A percentile compares a stretch with the other conserved stretches of the same genome.
Conservation (phyloP, 2,329 filamentous ascomycete species). For the Diaporthe sp. region DNA sequence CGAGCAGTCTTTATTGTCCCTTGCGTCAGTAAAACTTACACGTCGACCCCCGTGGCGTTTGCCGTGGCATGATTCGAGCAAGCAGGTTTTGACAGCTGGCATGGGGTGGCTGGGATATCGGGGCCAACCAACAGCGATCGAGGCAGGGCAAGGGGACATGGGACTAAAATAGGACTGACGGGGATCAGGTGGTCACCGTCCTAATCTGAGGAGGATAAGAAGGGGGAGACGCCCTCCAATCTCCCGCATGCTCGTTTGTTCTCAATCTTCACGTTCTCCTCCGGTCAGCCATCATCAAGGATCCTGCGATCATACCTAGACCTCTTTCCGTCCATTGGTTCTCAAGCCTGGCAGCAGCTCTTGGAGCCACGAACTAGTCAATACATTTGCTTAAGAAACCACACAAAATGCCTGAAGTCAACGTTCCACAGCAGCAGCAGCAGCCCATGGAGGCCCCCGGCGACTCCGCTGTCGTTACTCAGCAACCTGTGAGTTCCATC, state of each 20-base stretch:
- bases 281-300: neutral
- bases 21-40: too few species aligned
- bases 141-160: neutral
- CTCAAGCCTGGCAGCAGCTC: neutral
- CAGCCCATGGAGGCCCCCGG: slow-evolving; percentile 33
- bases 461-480: slow-evolving; percentile 17
- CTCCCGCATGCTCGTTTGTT: neutral
- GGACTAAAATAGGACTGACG: slow-evolving; percentile 19
- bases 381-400: neutral
- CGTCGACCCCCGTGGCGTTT: neutral
- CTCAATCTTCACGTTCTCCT: neutral
- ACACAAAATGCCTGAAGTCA: slow-evolving; percentile 32
- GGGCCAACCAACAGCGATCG: slow-evolving; percentile 21
- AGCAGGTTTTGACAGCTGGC: slow-evolving; percentile 10
- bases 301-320: neutral
- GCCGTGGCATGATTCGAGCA: slow-evolving; percentile 9
- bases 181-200: neutral
- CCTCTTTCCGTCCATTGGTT: neutral
- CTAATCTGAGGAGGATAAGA: slow-evolving; percentile 8
- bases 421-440: slow-evolving; percentile 24
- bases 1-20: neutral
- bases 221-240: neutral
- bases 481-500: slow-evolving; percentile 28
- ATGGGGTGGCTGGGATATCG: slow-evolving; percentile 10
- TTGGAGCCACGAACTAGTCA: too few species aligned